Percentiles rank a stretch among this genome's conserved stretches.
Conservation (phyloP, 495 filamentous ascomycete genomes). For the Penicillium maclennaniae region DNA sequence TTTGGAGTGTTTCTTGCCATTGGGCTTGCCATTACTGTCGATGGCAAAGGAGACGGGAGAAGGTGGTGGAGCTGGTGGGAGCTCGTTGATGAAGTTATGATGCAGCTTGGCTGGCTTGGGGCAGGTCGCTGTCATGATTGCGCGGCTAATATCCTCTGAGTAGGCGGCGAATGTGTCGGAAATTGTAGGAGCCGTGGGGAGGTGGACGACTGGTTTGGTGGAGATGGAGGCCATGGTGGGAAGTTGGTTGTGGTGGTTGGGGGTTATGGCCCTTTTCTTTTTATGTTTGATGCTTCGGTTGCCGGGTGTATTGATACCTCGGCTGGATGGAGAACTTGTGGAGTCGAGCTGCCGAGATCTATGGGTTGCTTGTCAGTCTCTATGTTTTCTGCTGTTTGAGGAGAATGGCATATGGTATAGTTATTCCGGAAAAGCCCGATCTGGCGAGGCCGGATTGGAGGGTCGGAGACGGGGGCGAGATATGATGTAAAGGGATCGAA, state of each 20-base stretch:
- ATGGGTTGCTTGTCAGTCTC: constrained; percentile 1
- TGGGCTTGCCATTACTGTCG: constrained; percentile 12
- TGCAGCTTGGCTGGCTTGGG: constrained; percentile 17
- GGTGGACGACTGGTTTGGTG: constrained; percentile 13
- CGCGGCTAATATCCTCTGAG: constrained; percentile 42
- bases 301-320: neutral
- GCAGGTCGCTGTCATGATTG: constrained; percentile 33
- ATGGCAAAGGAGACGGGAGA: constrained; percentile 41
- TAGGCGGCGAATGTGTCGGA: constrained; percentile 25
- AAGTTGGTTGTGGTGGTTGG: neutral
- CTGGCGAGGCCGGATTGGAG: constrained; percentile 1
- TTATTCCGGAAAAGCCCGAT: constrained; percentile 19
- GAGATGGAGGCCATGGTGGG: constrained; percentile 25
- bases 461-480: constrained; percentile 12
- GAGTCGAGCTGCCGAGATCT: neutral
- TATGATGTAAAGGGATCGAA: constrained; percentile 10
- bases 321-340: neutral
- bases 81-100: constrained; percentile 32
- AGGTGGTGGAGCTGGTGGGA: constrained; percentile 46
- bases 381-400: constrained; percentile 1
- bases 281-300: neutral
- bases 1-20: constrained; percentile 12
- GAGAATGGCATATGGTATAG: constrained; percentile 2
- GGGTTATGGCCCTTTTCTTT: neutral
- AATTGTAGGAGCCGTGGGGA: constrained; percentile 22